Evolutionary conservation across 805 yeast species (phyloP), one percentile per base, ranked within the genome.

Genomic region (Jamesozyma piceae): DNA sequence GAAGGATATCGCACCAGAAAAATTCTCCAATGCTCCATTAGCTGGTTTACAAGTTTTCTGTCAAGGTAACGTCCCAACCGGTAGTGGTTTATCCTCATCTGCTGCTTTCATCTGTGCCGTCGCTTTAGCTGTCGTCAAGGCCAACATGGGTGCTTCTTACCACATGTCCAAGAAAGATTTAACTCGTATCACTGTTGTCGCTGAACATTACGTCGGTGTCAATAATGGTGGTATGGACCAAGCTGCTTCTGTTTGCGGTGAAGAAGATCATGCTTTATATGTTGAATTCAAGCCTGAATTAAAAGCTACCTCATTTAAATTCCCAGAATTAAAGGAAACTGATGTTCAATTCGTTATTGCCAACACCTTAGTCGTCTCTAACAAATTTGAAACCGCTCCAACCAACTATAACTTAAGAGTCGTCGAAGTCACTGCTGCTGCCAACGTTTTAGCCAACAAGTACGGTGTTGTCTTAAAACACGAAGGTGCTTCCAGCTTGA

Each of bases 141-240:
- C 77, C 11, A 75, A 77, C 51, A 74, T 74, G 13, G 60, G 69
- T 20, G 43, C 50, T 0, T 46, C 44, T 31, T 54, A 44, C 32
- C 45, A 53, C 4, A 59, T 79, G 36, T 49, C 74, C 40, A 77
- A 78, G 52, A 58, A 67, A 8, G 79, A 71, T 44, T 66, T 82
- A 44, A 75, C 80, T 24, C 60, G 64, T 38, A 75, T 80, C 39
- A 78, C 87, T 5, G 78, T 76, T 35, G 77, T 74, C 3, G 75
- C 80, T 30, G 88, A 81, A 55, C 84, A 80, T 60, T 75, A 75
- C 42, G 75, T 82, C 18, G 88, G 88, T 21, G 82, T 81, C 39
- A 80, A 78, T 54, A 77, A 81, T 31, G 89, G 88, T 15, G 88
- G 89, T 29, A 75, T 81, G 82, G 88, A 81, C 56, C 88, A 82